phyloP scores from a whole-genome alignment of 371 early-diverging fungal species.

The Umbelopsis sp. region DNA sequence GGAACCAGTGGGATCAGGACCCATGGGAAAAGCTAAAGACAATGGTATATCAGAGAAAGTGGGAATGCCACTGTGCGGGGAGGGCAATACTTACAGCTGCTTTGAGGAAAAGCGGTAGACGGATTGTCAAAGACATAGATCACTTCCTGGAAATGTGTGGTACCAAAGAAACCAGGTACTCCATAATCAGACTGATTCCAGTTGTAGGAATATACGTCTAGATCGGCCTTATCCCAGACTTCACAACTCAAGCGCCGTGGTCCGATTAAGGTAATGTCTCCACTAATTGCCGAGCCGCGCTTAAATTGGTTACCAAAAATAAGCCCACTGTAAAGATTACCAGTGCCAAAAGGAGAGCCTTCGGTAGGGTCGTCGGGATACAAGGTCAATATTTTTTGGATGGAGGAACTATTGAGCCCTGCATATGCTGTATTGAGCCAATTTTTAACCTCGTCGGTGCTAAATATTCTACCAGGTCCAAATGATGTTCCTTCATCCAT shows the following conservation, averaged over 20 bases:
- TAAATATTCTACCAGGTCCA: conserved; percentile 5
- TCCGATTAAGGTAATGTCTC: background rate
- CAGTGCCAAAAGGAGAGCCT: conserved; percentile 16
- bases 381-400: background rate
- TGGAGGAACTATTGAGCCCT: background rate
- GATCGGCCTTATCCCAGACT: background rate
- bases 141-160: conserved; percentile 17
- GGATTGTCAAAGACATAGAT: conserved; percentile 20
- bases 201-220: background rate
- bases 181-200: conserved; percentile 1
- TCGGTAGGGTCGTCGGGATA: conserved; percentile 1
- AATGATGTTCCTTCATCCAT: conserved; percentile 16
- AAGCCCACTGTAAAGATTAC: background rate
- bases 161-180: background rate
- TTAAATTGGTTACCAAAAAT: too few species aligned
- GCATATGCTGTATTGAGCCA: background rate
- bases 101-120: background rate
- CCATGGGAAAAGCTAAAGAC: background rate
- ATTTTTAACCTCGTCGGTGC: background rate
- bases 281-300: background rate
- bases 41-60: background rate
- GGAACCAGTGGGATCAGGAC: conserved; percentile 13
- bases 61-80: background rate
- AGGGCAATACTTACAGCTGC: background rate
- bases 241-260: background rate